Base-by-base conservation (phyloP, 2,329 filamentous ascomycete genomes). In the Fulvia fulva region DNA sequence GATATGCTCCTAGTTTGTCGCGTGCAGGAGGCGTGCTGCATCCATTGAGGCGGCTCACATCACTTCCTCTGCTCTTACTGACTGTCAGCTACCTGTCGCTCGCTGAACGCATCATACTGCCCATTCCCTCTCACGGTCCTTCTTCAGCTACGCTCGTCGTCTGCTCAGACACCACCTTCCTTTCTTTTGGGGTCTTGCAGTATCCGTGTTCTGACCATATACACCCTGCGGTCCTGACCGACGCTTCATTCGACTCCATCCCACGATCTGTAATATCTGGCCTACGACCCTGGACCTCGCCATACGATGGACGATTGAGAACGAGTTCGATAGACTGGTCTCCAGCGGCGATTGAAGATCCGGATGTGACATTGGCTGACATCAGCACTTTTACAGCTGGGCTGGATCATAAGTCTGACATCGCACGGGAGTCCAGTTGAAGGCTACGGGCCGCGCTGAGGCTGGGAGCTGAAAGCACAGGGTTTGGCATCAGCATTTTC, bases 1-100 rank as follows among this genome's bases (percentile, higher is more conserved):
- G 26, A 58, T 21, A 43, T 43, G 34, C 37, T 53, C 47, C 53
- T 55, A 56, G 56, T 46, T 46, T 51, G 57, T 62, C 56, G 60
- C 57, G 60, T 62, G 56, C 45, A 46, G 45, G 55, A 50, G 34
- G 58, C 51, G 21, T 46, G 34, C 49, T 58, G 30, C 26, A 46
- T 57, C 51, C 46, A 57, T 30, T 50, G 47, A 52, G 37, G 32
- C 21, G 11, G 12, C 26, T 51, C 41, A 37, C 32, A 45, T 37
- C 21, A 44, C 58, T 52, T 47, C 49, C 51, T 58, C 44, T 55
- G 49, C 34, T 53, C 50, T 30, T 37, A 51, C 41, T 32, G 23
- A 28, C 51, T 41, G 37, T 41, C 50, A 50, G 49, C 22, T 30
- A 45, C 28, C 28, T 56, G 21, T 55, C 51, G 23, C 56, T 49